Evolutionary conservation across 2,329 filamentous ascomycete species (phyloP).

Genomic region (Aspergillus viridinutans): DNA sequence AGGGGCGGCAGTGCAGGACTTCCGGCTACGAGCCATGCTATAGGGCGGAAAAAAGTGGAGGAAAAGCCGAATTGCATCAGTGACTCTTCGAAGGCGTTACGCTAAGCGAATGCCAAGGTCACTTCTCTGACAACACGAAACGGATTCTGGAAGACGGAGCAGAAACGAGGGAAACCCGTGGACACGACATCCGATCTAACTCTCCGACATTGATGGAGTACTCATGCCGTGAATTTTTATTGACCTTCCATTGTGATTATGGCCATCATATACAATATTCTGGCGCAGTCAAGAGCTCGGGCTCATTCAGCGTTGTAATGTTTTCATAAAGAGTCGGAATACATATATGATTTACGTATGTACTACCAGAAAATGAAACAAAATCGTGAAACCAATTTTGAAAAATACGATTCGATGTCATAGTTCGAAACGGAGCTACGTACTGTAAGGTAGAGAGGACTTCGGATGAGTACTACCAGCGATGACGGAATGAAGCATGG

Average conservation of each 20-base stretch:
- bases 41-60: constrained; percentile 12
- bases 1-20: constrained; percentile 29
- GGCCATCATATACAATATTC: not conserved
- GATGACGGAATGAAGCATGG: not conserved
- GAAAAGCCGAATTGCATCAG: not conserved
- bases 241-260: not conserved
- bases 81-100: not conserved
- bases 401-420: not conserved
- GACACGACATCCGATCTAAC: not conserved
- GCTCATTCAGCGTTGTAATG: not conserved
- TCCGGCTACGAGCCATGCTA: constrained; percentile 30
- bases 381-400: not conserved
- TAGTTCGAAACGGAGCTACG: not conserved
- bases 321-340: not conserved
- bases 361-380: not conserved
- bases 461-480: too few species aligned
- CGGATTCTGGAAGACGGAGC: not conserved
- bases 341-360: not conserved
- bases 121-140: not conserved
- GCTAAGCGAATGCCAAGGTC: not conserved
- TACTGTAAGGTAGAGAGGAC: not conserved
- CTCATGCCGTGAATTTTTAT: not conserved
- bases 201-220: not conserved
- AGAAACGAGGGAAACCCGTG: not conserved
- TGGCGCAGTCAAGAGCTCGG: not conserved